Conservation (phyloP, 768 basidiomycete genomes). For the Trametes cinnabarina region DNA sequence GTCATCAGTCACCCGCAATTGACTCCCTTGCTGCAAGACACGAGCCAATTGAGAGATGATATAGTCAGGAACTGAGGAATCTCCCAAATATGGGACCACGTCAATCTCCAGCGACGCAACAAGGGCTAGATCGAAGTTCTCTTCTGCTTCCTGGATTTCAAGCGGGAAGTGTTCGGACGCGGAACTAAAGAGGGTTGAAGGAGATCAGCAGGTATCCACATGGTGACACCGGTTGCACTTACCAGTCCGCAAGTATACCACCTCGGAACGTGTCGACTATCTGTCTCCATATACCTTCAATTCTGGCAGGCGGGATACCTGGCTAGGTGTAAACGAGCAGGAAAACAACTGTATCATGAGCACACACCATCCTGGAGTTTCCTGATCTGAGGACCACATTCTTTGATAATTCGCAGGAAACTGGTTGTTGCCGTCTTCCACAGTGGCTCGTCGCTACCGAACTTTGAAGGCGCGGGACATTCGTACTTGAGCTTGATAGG, state of each 20-base stretch:
- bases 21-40: conserved; percentile 71
- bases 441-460: conserved; percentile 80
- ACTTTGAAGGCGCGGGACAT: conserved; percentile 85
- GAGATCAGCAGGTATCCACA: neutral
- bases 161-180: conserved; percentile 54
- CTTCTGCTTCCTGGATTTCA: conserved; percentile 70
- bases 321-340: neutral
- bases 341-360: neutral
- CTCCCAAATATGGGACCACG: conserved; percentile 73
- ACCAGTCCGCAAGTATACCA: conserved; percentile 85
- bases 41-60: conserved; percentile 67
- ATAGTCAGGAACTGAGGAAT: conserved; percentile 64
- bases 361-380: conserved; percentile 47
- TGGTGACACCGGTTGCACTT: conserved; percentile 24
- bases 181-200: conserved; percentile 42
- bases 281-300: conserved; percentile 85
- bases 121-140: conserved; percentile 83
- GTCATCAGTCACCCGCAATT: conserved; percentile 42
- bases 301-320: conserved; percentile 57
- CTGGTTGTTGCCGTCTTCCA: conserved; percentile 94
- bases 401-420: conserved; percentile 73
- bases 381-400: conserved; percentile 54
- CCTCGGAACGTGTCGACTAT: conserved; percentile 79
- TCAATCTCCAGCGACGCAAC: conserved; percentile 77
- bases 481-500: conserved; percentile 95